A percentile compares a stretch with the other conserved stretches of the same genome.
These are phyloP conservation scores for Aspergillus unguis DNA, from an alignment of 2,329 filamentous ascomycete species.

Conservation along the genomic window DNA sequence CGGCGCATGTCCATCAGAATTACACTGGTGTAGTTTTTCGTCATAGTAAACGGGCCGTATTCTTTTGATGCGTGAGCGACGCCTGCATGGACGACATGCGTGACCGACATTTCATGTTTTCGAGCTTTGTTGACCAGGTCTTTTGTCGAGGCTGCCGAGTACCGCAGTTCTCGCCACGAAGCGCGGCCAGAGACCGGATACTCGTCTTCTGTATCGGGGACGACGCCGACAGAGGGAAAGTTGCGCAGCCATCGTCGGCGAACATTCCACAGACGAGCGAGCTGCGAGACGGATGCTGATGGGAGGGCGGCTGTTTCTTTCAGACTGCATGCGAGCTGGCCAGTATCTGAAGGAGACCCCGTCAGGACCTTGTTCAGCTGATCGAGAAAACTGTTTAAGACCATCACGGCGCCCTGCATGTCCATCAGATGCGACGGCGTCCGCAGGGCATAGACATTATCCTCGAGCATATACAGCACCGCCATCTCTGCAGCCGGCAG, in stretches of 20 bases:
- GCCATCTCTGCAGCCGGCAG: neutral
- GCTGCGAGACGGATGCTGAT: neutral
- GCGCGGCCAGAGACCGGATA: neutral
- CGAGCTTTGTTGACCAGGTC: neutral
- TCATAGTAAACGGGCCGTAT: neutral
- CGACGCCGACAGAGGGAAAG: neutral
- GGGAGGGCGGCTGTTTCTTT: neutral
- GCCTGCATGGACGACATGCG: neutral
- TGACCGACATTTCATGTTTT: neutral
- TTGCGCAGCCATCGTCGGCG: neutral
- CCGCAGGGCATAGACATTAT: neutral
- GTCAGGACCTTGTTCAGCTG: neutral
- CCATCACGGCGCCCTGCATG: neutral
- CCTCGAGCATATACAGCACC: neutral
- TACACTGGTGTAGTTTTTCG: neutral
- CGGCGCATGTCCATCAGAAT: neutral
- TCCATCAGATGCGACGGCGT: neutral
- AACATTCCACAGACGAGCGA: neutral
- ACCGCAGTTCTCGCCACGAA: neutral
- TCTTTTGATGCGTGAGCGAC: neutral
- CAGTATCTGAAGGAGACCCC: neutral
- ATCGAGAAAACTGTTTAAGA: neutral
- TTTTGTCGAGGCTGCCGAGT: neutral
- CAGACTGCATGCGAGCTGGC: neutral
- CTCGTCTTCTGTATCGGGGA: neutral